Evolutionary conservation across 2,329 filamentous ascomycete species (phyloP).

Genomic region (Proliferodiscus dingleyae): DNA sequence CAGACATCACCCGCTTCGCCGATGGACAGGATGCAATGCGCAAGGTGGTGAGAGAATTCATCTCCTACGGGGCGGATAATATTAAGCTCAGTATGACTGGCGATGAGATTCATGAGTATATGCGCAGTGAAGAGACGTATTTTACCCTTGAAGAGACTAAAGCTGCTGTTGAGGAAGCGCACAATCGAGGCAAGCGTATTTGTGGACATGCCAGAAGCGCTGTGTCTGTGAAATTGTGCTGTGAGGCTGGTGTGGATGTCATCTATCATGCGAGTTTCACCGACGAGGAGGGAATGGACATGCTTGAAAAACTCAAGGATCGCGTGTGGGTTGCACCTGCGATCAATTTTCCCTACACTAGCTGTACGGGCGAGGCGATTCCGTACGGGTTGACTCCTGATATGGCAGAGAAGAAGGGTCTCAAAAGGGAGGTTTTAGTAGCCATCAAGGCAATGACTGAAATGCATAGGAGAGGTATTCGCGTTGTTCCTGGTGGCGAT

Average conservation of each 20-base stretch:
- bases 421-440: conserved; percentile 37
- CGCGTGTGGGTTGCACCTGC: conserved; percentile 38
- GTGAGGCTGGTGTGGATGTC: conserved; percentile 40
- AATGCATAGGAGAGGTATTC: conserved; percentile 41
- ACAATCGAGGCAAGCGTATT: conserved; percentile 33
- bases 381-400: conserved; percentile 38
- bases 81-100: conserved; percentile 40
- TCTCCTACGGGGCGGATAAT: conserved; percentile 38
- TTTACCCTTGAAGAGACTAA: conserved; percentile 41
- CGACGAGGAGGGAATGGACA: conserved; percentile 36
- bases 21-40: conserved; percentile 40
- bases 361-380: conserved; percentile 21
- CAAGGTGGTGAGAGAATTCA: conserved; percentile 34
- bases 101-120: too few species aligned
- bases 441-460: conserved; percentile 37
- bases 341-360: conserved; percentile 39
- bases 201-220: conserved; percentile 41
- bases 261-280: conserved; percentile 43
- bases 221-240: conserved; percentile 40
- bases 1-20: conserved; percentile 31
- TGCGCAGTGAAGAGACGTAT: conserved; percentile 44
- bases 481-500: conserved; percentile 40
- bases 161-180: conserved; percentile 43
- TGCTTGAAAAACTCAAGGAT: conserved; percentile 35
- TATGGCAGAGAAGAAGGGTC: conserved; percentile 39